Conservation (phyloP, 257 asterid genomes). For the Solanum tarijense region DNA sequence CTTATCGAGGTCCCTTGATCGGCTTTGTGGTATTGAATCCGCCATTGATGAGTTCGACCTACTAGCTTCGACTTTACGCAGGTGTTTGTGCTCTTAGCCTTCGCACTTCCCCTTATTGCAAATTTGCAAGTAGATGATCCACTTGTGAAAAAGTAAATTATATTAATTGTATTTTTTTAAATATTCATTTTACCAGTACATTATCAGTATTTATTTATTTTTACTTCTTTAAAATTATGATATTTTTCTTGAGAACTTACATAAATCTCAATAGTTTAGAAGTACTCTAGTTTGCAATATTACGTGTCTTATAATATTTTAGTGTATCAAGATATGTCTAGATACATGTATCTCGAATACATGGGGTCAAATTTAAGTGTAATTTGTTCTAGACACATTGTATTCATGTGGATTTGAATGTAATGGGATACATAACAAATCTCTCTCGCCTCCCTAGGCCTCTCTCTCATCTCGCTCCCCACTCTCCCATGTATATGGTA, state of each 20-base stretch:
- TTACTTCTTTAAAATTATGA: too few species aligned
- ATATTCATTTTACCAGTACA: neutral
- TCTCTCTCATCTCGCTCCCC: too few species aligned
- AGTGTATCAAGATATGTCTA: fast-evolving
- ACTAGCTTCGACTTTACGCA: constrained; percentile 41
- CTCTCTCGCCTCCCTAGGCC: too few species aligned
- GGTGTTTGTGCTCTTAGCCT: neutral
- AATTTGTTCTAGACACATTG: too few species aligned
- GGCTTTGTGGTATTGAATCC: constrained; percentile 49
- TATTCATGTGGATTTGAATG: too few species aligned
- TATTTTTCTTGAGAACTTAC: too few species aligned
- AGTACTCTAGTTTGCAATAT: too few species aligned
- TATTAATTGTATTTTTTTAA: neutral
- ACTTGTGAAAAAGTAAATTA: neutral
- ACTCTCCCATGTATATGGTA: too few species aligned
- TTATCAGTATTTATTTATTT: too few species aligned
- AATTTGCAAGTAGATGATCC: neutral
- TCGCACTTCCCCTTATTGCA: neutral
- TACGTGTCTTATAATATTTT: fast-evolving
- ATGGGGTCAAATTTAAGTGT: too few species aligned
- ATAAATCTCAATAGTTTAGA: too few species aligned
- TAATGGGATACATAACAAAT: too few species aligned
- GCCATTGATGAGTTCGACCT: constrained; percentile 32
- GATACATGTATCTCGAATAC: fast-evolving
- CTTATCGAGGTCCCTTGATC: constrained; percentile 95